Conservation (phyloP, 129 eudicot genomes). For the Heracleum sosnowskyi region DNA sequence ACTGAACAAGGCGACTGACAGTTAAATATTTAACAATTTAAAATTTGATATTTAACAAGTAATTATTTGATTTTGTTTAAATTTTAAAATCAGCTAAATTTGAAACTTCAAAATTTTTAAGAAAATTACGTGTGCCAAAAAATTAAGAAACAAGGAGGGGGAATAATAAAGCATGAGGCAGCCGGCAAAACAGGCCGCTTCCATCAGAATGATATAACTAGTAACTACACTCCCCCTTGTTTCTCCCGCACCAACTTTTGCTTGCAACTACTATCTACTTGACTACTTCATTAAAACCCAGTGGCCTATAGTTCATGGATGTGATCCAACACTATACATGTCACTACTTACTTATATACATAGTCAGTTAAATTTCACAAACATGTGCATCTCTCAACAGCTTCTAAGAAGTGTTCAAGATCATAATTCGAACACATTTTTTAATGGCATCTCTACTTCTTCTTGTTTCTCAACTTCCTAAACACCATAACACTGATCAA, state of each 20-base stretch:
- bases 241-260: not conserved
- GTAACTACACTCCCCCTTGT: not conserved
- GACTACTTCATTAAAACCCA: not conserved
- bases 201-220: not conserved
- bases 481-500: slow-evolving; percentile 39
- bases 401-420: not conserved
- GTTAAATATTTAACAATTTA: no score
- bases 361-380: not conserved
- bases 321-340: not conserved
- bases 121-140: no score
- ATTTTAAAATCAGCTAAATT: no score
- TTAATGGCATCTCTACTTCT: slow-evolving; percentile 60
- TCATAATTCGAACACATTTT: not conserved
- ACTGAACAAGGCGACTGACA: no score
- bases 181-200: not conserved
- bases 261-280: not conserved
- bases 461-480: slow-evolving; percentile 54
- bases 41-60: no score
- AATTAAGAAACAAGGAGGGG: no score
- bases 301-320: not conserved
- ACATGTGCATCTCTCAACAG: not conserved
- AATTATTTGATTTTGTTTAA: no score
- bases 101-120: no score
- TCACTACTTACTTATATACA: not conserved
- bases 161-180: not conserved